Evolutionary conservation across 2,329 filamentous ascomycete genomes (phyloP).

Genomic region (Dactylellina sp.): DNA sequence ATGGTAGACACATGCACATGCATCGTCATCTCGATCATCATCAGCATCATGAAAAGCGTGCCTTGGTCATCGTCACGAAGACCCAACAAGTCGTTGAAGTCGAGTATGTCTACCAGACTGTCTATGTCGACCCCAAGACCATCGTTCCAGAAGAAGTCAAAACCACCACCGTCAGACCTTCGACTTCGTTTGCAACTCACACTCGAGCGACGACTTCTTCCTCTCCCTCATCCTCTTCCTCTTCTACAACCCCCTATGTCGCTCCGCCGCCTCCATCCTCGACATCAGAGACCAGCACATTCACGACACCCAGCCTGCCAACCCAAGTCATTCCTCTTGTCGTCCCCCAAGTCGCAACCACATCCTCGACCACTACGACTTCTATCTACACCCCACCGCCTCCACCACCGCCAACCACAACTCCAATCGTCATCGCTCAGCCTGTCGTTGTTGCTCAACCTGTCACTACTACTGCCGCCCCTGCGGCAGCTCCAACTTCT

Average conservation of each 20-base stretch:
- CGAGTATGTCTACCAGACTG: slow-evolving; percentile 41
- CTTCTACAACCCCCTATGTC: slow-evolving; percentile 6
- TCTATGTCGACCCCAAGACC: slow-evolving; percentile 42
- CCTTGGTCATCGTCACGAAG: slow-evolving; percentile 49
- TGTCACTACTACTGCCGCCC: not conserved
- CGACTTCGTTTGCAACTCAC: slow-evolving; percentile 19
- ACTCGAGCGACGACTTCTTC: slow-evolving; percentile 22
- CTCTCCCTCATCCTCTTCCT: slow-evolving; percentile 11
- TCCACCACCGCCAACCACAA: slow-evolving; percentile 25
- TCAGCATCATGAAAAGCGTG: slow-evolving; percentile 42
- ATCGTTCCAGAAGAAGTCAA: not conserved
- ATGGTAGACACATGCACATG: slow-evolving; percentile 23
- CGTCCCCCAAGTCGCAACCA: slow-evolving; percentile 19
- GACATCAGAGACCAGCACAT: slow-evolving; percentile 31
- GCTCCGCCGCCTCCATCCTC: slow-evolving; percentile 33
- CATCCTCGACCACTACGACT: slow-evolving; percentile 2
- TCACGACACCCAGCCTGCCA: slow-evolving; percentile 28
- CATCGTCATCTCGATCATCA: slow-evolving; percentile 41
- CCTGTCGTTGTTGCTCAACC: not conserved
- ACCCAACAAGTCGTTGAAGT: slow-evolving; percentile 51
- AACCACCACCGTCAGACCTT: not conserved
- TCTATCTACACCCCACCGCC: slow-evolving; percentile 19
- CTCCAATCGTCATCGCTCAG: slow-evolving; percentile 13
- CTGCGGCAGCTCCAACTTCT: slow-evolving; percentile 17
- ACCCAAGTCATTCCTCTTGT: slow-evolving; percentile 42